Base-by-base conservation (phyloP, 1,284 basidiomycete genomes). In the Ceratobasidium sp. region DNA sequence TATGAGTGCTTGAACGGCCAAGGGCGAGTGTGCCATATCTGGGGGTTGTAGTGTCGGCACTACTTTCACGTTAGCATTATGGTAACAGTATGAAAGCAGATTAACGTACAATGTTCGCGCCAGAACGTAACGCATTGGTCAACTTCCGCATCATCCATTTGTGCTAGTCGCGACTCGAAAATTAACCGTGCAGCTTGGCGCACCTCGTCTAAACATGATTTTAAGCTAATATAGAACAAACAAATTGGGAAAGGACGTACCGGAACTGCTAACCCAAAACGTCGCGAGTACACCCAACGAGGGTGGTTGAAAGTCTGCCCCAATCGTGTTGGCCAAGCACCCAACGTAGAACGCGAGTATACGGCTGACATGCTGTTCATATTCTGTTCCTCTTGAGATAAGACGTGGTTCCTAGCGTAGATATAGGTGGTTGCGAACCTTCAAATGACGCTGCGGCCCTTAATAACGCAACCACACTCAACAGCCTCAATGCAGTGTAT, bases 271-370 rank as follows among this genome's bases (percentile, higher is more conserved):
- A 41, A 93, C 84, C 86, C 93, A 95, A 73, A 84, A 84, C 16
- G 80, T 80, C 1, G 90, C 89, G 50, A 96, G 81, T 71, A 85
- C 86, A 5, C 85, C 82, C 1, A 96, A 80, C 69, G 85, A 88
- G 0, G 93, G 89, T 4, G 85, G 77, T 68, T 85, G 79, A 73
- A 86, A 93, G 0, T 75, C 75, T 0, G 79, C 71, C 0, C 89
- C 88, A 7, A 90, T 81, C 7, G 79, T 78, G 23, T 83, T 79
- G 0, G 84, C 81, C 29, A 96, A 78, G 1, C 87, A 86, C 0
- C 87, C 83, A 0, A 87, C 82, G 77, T 93, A 95, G 77, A 90
- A 95, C 0, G 87, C 82, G 70, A 89, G 86, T 13, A 91, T 84
- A 1, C 88, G 85, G 62, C 84, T 87, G 2, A 87, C 87, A 42